These are phyloP conservation scores for Paspalum vaginatum DNA, from an alignment of 176 grass and related monocot genomes.

Conservation along the genomic window DNA sequence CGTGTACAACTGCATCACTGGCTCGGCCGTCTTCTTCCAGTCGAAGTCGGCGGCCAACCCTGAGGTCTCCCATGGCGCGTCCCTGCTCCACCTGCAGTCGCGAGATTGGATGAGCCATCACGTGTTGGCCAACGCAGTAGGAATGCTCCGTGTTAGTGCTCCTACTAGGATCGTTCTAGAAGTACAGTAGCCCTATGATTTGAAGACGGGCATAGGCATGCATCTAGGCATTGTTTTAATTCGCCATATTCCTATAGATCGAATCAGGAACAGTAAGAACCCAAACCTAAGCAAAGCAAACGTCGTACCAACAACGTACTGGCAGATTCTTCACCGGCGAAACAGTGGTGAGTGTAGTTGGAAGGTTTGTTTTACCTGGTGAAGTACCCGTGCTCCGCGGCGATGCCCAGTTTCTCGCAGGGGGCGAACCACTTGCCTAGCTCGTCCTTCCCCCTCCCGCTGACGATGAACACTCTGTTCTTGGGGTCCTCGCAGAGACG, in stretches of 20 bases:
- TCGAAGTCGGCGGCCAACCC: slow-evolving; percentile 52
- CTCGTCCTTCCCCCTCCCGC: slow-evolving; percentile 74
- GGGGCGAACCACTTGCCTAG: slow-evolving; percentile 74
- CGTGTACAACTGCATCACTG: slow-evolving; percentile 75
- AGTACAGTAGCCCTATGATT: neutral
- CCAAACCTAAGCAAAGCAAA: slow-evolving; percentile 44
- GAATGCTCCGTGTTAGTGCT: neutral
- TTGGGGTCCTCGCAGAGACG: slow-evolving; percentile 70
- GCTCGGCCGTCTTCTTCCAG: slow-evolving; percentile 76
- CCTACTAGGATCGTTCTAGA: neutral
- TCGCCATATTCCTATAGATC: neutral
- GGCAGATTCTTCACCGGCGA: neutral
- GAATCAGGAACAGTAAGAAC: slow-evolving; percentile 37
- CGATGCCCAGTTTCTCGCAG: slow-evolving; percentile 85
- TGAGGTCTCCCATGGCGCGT: slow-evolving; percentile 66
- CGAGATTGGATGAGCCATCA: neutral
- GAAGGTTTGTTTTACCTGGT: slow-evolving; percentile 65
- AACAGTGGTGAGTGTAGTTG: too few relatives aligned
- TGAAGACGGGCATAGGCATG: neutral
- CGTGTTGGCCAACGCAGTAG: neutral
- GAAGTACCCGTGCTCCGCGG: slow-evolving; percentile 95
- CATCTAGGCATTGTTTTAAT: slow-evolving; percentile 15
- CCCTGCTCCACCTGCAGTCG: slow-evolving; percentile 70
- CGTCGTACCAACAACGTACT: slow-evolving; percentile 4
- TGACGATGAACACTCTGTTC: slow-evolving; percentile 92